Evolutionary conservation across 1,284 basidiomycete species (phyloP).

Genomic region (Cryptococcus sp.): DNA sequence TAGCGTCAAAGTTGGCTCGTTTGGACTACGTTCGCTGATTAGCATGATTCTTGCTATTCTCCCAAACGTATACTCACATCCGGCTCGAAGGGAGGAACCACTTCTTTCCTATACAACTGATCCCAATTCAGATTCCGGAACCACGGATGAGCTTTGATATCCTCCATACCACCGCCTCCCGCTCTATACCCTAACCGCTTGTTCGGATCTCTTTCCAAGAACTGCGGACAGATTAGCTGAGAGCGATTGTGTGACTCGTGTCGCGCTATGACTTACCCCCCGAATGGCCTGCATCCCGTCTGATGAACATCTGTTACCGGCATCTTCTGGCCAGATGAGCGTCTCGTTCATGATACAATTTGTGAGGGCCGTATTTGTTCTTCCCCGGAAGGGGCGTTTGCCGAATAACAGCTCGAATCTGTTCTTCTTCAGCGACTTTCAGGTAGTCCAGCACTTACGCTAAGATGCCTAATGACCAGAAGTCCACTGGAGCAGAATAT

Average conservation of each 20-base stretch:
- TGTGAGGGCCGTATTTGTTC: constrained; percentile 85
- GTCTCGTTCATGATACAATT: constrained; percentile 72
- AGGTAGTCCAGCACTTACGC: constrained; percentile 51
- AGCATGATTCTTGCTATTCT: background rate
- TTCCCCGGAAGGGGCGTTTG: constrained; percentile 85
- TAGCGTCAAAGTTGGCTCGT: constrained; percentile 99
- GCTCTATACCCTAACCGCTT: constrained; percentile 80
- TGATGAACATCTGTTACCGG: constrained; percentile 42
- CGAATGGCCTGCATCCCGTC: constrained; percentile 53
- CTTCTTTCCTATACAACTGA: constrained; percentile 74
- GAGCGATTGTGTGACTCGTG: background rate
- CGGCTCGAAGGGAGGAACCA: constrained; percentile 84
- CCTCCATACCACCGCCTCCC: constrained; percentile 73
- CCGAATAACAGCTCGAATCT: constrained; percentile 86
- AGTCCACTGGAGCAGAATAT: constrained; percentile 89
- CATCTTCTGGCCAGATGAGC: constrained; percentile 53
- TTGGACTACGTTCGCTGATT: constrained; percentile 65
- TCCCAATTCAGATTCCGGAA: constrained; percentile 85
- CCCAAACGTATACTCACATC: constrained; percentile 58
- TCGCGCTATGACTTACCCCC: constrained; percentile 31
- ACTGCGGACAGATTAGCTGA: constrained; percentile 54
- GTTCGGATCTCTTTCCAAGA: constrained; percentile 80
- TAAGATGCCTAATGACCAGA: constrained; percentile 94
- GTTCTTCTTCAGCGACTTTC: constrained; percentile 3
- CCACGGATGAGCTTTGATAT: constrained; percentile 82